Evolutionary conservation across 1,284 basidiomycete genomes (phyloP).

Genomic region (Leccinum angustisporum): DNA sequence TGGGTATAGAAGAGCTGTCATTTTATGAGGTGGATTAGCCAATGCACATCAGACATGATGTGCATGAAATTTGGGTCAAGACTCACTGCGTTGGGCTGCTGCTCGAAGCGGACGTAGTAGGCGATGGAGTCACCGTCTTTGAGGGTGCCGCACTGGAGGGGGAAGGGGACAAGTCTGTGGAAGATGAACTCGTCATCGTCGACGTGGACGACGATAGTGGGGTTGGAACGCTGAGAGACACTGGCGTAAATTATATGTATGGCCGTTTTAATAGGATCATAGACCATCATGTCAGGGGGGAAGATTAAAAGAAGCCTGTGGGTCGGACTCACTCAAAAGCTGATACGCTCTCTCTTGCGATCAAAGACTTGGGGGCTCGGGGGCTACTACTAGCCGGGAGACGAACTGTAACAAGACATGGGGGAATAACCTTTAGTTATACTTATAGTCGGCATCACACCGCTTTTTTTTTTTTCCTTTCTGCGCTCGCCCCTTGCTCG

Average conservation of each 20-base stretch:
- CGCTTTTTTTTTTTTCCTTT: too few relatives aligned
- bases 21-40: neutral
- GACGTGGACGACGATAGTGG: neutral
- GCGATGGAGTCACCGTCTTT: neutral
- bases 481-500: too few relatives aligned
- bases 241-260: neutral
- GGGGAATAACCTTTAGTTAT: neutral
- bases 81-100: constrained; percentile 6
- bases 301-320: neutral
- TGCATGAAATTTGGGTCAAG: neutral
- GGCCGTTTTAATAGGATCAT: neutral
- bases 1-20: neutral
- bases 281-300: neutral
- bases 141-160: neutral
- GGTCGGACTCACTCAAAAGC: neutral
- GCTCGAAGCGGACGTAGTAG: neutral
- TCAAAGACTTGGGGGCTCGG: neutral
- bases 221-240: neutral
- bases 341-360: neutral
- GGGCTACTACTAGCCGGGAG: neutral
- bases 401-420: neutral
- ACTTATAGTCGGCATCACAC: neutral
- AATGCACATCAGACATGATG: neutral
- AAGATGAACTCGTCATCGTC: constrained; percentile 1
- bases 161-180: neutral